Percentiles rank a stretch among this genome's conserved stretches.
These are phyloP conservation scores for Psilocybe subaeruginosa DNA, from an alignment of 768 basidiomycete genomes.

Conservation along the genomic window DNA sequence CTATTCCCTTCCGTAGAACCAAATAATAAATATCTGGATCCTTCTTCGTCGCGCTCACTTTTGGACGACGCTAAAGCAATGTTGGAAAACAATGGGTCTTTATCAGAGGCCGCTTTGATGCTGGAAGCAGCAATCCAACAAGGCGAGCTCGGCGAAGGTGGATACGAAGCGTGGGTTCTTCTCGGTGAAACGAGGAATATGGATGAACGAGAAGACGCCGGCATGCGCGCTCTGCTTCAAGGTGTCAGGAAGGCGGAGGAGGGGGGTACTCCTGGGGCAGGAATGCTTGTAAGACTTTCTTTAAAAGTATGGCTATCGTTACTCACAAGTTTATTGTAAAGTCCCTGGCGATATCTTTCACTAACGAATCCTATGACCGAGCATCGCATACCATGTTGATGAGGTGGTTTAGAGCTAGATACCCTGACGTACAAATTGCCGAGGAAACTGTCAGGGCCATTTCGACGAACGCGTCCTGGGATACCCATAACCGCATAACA, in stretches of 20 bases:
- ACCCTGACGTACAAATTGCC: constrained; percentile 57
- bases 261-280: constrained; percentile 63
- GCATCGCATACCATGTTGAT: constrained; percentile 86
- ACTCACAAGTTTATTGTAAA: constrained; percentile 32
- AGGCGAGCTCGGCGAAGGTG: constrained; percentile 78
- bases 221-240: constrained; percentile 77
- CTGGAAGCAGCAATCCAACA: constrained; percentile 90
- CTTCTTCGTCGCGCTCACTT: constrained; percentile 50
- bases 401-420: constrained; percentile 77
- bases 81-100: constrained; percentile 78
- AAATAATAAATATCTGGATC: constrained; percentile 71
- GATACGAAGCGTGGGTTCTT: constrained; percentile 91
- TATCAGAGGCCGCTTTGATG: constrained; percentile 85
- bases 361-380: constrained; percentile 90
- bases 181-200: constrained; percentile 88
- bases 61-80: constrained; percentile 77
- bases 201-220: constrained; percentile 86
- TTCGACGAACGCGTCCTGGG: constrained; percentile 71
- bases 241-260: constrained; percentile 70
- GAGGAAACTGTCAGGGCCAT: constrained; percentile 60
- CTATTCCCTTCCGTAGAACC: constrained; percentile 48
- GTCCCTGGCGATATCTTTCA: constrained; percentile 96
- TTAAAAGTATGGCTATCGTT: constrained; percentile 1
- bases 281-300: constrained; percentile 65
- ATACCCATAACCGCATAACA: constrained; percentile 76